phyloP scores from a whole-genome alignment of 164 flowering plant species.

The Hamamelis virginiana region DNA sequence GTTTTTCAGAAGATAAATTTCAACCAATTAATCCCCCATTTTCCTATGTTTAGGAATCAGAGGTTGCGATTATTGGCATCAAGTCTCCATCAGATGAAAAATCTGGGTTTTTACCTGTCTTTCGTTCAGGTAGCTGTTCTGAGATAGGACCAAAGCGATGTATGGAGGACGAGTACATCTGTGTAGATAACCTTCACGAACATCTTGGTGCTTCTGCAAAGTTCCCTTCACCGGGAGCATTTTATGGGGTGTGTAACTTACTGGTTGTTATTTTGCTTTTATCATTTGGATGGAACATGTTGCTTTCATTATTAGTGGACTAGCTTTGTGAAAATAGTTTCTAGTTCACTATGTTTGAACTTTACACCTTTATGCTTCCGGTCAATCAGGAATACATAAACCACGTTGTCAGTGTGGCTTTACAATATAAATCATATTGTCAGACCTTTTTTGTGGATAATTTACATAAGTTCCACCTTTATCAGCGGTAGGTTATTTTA shows the following conservation, averaged over 20 bases:
- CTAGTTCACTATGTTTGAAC: too few species aligned
- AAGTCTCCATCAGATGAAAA: slow-evolving; percentile 27
- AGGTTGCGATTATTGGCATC: slow-evolving; percentile 14
- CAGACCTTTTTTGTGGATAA: too few species aligned
- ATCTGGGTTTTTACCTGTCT: slow-evolving; percentile 34
- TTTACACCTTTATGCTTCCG: too few species aligned
- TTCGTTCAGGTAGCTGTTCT: slow-evolving; percentile 64
- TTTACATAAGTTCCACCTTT: too few species aligned
- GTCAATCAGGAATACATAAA: too few species aligned
- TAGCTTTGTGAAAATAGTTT: too few species aligned
- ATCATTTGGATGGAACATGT: too few species aligned
- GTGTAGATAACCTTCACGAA: slow-evolving; percentile 44
- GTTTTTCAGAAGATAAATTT: not conserved
- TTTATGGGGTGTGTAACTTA: slow-evolving; percentile 52
- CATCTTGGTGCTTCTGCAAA: slow-evolving; percentile 31
- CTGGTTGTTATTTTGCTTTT: not conserved
- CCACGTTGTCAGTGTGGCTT: too few species aligned
- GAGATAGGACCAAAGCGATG: slow-evolving; percentile 56
- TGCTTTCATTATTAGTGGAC: too few species aligned
- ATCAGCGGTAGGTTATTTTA: too few species aligned
- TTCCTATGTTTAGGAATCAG: slow-evolving; percentile 25
- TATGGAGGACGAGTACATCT: slow-evolving; percentile 66
- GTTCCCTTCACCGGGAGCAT: slow-evolving; percentile 46
- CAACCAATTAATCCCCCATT: not conserved
- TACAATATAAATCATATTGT: too few species aligned